Conservation (phyloP, 169 alveolate genomes). For the Cryptosporidium viatorum region DNA sequence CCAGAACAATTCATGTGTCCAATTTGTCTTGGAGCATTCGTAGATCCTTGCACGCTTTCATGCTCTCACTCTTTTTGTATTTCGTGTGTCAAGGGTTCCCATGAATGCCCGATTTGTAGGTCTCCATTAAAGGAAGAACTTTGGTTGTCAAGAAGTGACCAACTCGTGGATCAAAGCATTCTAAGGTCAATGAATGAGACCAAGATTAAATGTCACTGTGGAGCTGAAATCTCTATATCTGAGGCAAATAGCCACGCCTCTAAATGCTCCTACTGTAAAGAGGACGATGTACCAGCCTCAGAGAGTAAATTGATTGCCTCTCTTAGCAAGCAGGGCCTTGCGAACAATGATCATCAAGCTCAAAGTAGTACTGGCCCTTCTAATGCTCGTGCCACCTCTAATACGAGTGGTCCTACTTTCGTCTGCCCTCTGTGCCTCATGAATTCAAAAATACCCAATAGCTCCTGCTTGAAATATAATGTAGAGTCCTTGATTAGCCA, state of each 20-base stretch:
- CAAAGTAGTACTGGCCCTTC: not conserved
- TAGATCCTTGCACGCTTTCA: conserved; percentile 64
- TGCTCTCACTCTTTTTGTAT: conserved; percentile 62
- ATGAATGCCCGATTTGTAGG: conserved; percentile 71
- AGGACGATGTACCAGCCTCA: conserved; percentile 7
- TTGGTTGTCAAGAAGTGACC: conserved; percentile 73
- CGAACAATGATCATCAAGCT: conserved; percentile 5
- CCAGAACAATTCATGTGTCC: conserved; percentile 75
- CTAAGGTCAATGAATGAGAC: conserved; percentile 44
- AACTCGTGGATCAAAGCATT: conserved; percentile 44
- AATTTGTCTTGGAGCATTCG: conserved; percentile 69
- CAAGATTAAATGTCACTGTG: conserved; percentile 56
- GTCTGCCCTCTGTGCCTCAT: conserved; percentile 68
- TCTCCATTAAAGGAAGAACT: conserved; percentile 16
- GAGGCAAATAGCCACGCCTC: conserved; percentile 60
- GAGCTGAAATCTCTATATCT: conserved; percentile 20
- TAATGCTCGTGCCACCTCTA: conserved; percentile 2
- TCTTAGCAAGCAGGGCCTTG: not conserved
- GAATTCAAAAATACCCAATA: conserved; percentile 25
- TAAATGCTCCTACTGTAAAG: conserved; percentile 37
- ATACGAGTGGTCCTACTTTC: conserved; percentile 46
- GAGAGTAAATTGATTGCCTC: conserved; percentile 27
- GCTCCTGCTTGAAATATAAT: conserved; percentile 50
- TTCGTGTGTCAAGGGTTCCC: conserved; percentile 59
- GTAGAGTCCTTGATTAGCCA: conserved; percentile 49